phyloP scores from a whole-genome alignment of 805 yeast species.

The Candida gorgasii region DNA sequence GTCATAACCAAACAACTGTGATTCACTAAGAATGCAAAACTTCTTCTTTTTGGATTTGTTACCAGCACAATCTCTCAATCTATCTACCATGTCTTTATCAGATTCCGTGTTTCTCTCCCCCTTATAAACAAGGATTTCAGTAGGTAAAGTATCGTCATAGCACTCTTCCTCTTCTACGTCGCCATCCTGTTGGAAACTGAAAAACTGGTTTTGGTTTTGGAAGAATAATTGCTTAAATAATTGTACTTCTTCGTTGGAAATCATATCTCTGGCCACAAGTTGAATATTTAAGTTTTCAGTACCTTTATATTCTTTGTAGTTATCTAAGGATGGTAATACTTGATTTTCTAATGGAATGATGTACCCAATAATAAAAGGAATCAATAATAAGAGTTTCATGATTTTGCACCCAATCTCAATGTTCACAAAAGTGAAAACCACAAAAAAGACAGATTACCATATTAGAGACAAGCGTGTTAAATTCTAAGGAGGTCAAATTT shows the following conservation, averaged over 20 bases:
- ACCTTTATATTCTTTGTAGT: slow-evolving; percentile 8
- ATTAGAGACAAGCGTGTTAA: too few relatives aligned
- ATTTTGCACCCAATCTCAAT: slow-evolving; percentile 2
- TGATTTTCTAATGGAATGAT: neutral
- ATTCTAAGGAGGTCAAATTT: too few relatives aligned
- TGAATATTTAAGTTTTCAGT: slow-evolving; percentile 11
- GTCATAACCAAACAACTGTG: slow-evolving; percentile 9
- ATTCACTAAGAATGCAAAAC: slow-evolving; percentile 13
- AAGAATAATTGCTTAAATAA: slow-evolving; percentile 13
- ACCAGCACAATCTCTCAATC: slow-evolving; percentile 10
- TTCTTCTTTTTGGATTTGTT: neutral
- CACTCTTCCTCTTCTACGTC: slow-evolving; percentile 10
- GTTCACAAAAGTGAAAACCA: neutral
- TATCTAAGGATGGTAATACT: neutral
- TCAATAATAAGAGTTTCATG: neutral
- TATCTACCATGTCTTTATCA: slow-evolving; percentile 13
- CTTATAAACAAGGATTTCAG: slow-evolving; percentile 13
- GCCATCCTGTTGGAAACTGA: slow-evolving; percentile 8
- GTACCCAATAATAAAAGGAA: neutral
- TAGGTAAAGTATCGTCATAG: slow-evolving; percentile 14
- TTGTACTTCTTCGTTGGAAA: slow-evolving; percentile 9
- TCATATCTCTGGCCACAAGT: slow-evolving; percentile 10
- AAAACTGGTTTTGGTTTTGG: slow-evolving; percentile 5
- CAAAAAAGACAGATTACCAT: neutral
- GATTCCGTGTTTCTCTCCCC: slow-evolving; percentile 10